Evolutionary conservation across 75 land plant species (phyloP), one percentile per base, ranked within the genome.

Genomic region (Azolla pinnata): DNA sequence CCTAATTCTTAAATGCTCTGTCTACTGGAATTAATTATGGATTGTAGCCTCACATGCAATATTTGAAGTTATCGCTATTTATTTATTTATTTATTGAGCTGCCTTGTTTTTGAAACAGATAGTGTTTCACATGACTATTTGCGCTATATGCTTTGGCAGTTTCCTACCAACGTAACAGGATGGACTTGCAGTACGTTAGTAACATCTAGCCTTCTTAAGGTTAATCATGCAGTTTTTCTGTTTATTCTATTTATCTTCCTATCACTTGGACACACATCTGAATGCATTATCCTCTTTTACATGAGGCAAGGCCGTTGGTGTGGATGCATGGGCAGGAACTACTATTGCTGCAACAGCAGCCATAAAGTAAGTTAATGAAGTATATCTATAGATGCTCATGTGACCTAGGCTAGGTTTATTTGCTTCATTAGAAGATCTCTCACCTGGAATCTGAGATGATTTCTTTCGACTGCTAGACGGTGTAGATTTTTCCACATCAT

Each of bases 181-280:
- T 95, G 99, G 99, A 82, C 86, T 29, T 95, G 99, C 75, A 79
- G 81, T 40, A 77, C 99, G 19, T 74, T 95, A 57, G 96, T 95
- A 40, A 90, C 99, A 2, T 95, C 99, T 44, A 95, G 97, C 74
- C 88, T 95, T 27, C 65, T 95, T 51, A 81, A 90, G 91, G 99
- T 83, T 27, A 16, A 1, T 47, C 44, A 40, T 35, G 5, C 5
- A 29, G 27, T 29, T 31, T 12, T 4, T 24, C 40, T 17, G 4
- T 58, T 32, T 34, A 9, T 58, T 34, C 29, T 29, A 24, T 16
- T 42, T 44, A 18, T 54, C 60, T 56, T 29, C 25, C 61, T 23
- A 53, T 47, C 50, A 12, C 7, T n/a, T n/a, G n/a, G n/a, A n/a
- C n/a, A n/a, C n/a, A n/a, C n/a, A n/a, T n/a, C n/a, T n/a, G n/a